Evolutionary conservation across 495 filamentous ascomycete genomes (phyloP).

Genomic region (Saxispiralis lemnorum): DNA sequence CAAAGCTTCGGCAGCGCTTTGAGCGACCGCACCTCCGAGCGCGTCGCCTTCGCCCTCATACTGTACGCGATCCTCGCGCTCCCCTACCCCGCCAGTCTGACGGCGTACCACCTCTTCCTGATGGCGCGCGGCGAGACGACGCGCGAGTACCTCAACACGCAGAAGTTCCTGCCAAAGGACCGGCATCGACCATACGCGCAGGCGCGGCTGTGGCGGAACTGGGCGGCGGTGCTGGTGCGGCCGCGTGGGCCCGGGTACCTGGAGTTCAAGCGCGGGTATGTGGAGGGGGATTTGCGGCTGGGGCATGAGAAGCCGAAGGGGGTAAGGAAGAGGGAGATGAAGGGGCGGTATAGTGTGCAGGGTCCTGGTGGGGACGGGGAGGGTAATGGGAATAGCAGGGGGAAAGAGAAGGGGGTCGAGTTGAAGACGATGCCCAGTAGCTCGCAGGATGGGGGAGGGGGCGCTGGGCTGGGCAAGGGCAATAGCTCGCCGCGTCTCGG

Average conservation of each 20-base stretch:
- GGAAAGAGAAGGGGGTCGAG: conserved; percentile 4
- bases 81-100: conserved; percentile 69
- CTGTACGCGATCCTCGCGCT: conserved; percentile 59
- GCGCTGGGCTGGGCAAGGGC: not conserved
- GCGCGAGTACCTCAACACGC: conserved; percentile 83
- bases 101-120: conserved; percentile 77
- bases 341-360: conserved; percentile 5
- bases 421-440: conserved; percentile 4
- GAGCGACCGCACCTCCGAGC: conserved; percentile 31
- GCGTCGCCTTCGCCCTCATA: conserved; percentile 76
- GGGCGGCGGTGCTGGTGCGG: conserved; percentile 60
- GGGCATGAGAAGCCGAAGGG: conserved; percentile 26
- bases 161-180: conserved; percentile 83
- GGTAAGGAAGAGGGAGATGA: conserved; percentile 35
- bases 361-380: not conserved
- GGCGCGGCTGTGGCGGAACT: conserved; percentile 57
- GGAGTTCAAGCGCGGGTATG: conserved; percentile 61
- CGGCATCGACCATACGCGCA: conserved; percentile 83
- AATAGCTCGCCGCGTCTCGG: not conserved
- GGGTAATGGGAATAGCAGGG: not conserved
- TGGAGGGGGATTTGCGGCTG: conserved; percentile 71
- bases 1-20: conserved; percentile 52
- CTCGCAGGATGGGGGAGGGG: not conserved
- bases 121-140: conserved; percentile 86
- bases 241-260: conserved; percentile 81